Base-by-base conservation (phyloP, 139 green algal genomes). In the Picochlorum sp. region DNA sequence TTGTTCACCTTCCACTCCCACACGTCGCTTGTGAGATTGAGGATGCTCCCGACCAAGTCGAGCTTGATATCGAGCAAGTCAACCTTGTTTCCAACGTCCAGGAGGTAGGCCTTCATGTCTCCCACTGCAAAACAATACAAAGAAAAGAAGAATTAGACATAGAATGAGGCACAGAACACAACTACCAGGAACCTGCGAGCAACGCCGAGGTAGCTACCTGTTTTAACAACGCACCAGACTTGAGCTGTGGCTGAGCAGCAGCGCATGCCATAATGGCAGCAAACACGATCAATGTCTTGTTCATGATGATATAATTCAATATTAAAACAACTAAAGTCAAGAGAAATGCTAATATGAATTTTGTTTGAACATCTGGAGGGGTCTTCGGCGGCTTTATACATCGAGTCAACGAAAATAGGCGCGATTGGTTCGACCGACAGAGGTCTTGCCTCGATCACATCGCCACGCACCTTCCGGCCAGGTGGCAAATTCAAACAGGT, bases 211-310 rank as follows among this genome's bases (percentile, higher is more conserved):
- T 30, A 30, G 28, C 28, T 30, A 30, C 28, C 28, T 1, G 28
- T 30, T 30, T 11, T 41, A 41, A 41, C 34, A 41, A 54, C 47
- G 47, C 47, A 54, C 47, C 47, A 20, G 47, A 54, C 47, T 54
- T 54, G 47, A 54, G 47, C 47, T 54, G 10, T 54, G 47, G 47
- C 47, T 54, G 18, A 54, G 47, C 47, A 54, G 47, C 47, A 54
- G 47, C 47, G 47, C 16, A 54, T 20, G 47, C 47, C 18, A 54
- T 26, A 7, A 54, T 20, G 47, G 47, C 47, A 20, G n/a, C 47
- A 21, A 54, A 26, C 18, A 21, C 47, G 2, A 41, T 41, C 34
- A 41, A 41, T 41, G 34, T 41, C 34, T 41, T 41, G 34, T 41
- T 41, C 34, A 41, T 41, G 34, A 41, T 14, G 34, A 41, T 41